phyloP scores from a whole-genome alignment of 2,329 filamentous ascomycete genomes.

The Diaporthe sp. region DNA sequence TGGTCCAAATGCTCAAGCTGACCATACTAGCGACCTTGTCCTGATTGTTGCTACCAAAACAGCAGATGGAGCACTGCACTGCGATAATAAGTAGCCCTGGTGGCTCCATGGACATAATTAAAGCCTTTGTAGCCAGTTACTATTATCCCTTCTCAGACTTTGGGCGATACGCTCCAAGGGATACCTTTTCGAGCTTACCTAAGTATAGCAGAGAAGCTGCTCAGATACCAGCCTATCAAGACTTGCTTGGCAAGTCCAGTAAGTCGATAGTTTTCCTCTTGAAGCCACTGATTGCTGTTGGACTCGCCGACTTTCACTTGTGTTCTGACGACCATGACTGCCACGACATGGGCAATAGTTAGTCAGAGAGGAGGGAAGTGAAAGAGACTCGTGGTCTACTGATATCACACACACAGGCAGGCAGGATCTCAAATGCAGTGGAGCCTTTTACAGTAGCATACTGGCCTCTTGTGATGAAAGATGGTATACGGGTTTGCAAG shows the following conservation, averaged over 20 bases:
- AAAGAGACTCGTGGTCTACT: too few relatives aligned
- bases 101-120: not conserved
- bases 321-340: not conserved
- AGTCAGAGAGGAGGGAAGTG: not conserved
- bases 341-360: not conserved
- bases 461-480: not conserved
- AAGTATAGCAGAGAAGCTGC: not conserved
- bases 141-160: not conserved
- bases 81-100: not conserved
- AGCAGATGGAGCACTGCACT: not conserved
- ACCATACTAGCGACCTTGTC: not conserved
- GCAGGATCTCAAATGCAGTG: not conserved
- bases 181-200: not conserved
- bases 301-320: not conserved
- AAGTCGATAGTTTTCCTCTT: not conserved
- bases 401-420: too few relatives aligned
- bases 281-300: not conserved
- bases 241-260: not conserved
- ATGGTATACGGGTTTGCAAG: not conserved
- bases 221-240: not conserved
- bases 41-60: not conserved
- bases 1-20: not conserved
- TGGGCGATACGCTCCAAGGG: not conserved
- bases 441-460: not conserved
- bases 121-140: not conserved